Conservation (phyloP, 2,329 filamentous ascomycete genomes). For the Diaporthe sp. region DNA sequence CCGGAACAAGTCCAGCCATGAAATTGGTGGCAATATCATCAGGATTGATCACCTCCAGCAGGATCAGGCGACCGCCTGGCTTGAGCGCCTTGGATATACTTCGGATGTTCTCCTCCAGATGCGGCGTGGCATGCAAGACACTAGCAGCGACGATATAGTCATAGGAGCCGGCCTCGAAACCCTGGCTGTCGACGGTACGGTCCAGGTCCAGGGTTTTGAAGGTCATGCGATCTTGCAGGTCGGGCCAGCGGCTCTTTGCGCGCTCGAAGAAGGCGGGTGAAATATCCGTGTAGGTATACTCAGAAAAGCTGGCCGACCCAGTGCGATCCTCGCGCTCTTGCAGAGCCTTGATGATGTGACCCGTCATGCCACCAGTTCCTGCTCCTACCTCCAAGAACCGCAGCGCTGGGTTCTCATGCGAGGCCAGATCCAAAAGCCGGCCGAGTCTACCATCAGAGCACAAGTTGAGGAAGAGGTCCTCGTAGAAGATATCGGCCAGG, state of each 20-base stretch:
- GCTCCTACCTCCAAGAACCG: slow-evolving; percentile 29
- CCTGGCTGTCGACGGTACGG: slow-evolving; percentile 38
- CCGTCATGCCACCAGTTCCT: slow-evolving; percentile 23
- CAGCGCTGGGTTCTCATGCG: slow-evolving; percentile 35
- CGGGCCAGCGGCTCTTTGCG: slow-evolving; percentile 21
- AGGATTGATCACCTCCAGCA: slow-evolving; percentile 30
- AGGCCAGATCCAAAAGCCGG: slow-evolving; percentile 39
- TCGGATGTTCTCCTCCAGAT: slow-evolving; percentile 37
- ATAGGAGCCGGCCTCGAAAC: slow-evolving; percentile 44
- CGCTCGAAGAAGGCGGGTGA: slow-evolving; percentile 31
- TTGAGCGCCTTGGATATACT: slow-evolving; percentile 35
- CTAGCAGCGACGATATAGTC: slow-evolving; percentile 41
- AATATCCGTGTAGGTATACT: slow-evolving; percentile 30
- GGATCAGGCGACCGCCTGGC: slow-evolving; percentile 13
- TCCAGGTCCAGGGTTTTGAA: slow-evolving; percentile 30
- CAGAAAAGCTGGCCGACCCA: slow-evolving; percentile 6
- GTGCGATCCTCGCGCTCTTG: slow-evolving; percentile 12
- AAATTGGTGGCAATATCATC: slow-evolving; percentile 29
- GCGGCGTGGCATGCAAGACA: slow-evolving; percentile 26
- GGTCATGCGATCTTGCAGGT: slow-evolving; percentile 24
- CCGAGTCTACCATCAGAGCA: slow-evolving; percentile 38
- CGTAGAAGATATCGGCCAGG: slow-evolving; percentile 48
- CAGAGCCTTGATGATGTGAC: slow-evolving; percentile 11
- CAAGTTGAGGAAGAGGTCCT: slow-evolving; percentile 41
- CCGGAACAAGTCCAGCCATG: slow-evolving; percentile 29